Percentiles rank a stretch among this genome's conserved stretches.
Evolutionary conservation across 2,329 filamentous ascomycete genomes (phyloP).

Genomic region (Claviceps pazoutovae): DNA sequence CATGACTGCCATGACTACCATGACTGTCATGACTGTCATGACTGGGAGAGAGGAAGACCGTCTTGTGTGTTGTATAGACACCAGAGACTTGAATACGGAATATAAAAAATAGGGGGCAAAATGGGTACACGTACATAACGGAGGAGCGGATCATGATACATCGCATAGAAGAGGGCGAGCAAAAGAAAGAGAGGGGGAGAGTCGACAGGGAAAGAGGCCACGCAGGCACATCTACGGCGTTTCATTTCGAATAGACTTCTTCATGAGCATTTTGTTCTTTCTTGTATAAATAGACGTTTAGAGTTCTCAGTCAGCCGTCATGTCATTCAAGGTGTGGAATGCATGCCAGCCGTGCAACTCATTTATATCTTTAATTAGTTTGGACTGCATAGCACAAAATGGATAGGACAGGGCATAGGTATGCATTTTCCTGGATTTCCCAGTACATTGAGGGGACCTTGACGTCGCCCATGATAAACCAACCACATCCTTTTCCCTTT

Average conservation of each 20-base stretch:
- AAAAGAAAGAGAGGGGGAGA: not conserved
- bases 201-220: too few species aligned
- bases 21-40: not conserved
- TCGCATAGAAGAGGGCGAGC: not conserved
- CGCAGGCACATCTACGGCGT: slow-evolving; percentile 1
- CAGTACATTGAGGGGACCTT: not conserved
- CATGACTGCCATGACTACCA: not conserved
- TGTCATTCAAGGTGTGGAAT: not conserved
- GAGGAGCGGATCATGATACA: not conserved
- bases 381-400: too few species aligned
- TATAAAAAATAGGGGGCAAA: not conserved
- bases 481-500: not conserved
- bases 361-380: too few species aligned
- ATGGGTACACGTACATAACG: not conserved
- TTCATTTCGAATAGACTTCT: not conserved
- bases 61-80: not conserved
- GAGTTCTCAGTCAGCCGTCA: not conserved
- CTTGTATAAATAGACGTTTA: too few species aligned
- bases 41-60: not conserved
- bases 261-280: too few species aligned
- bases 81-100: not conserved
- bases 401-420: too few species aligned
- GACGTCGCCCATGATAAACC: not conserved
- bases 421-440: not conserved
- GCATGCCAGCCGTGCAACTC: too few species aligned